Conservation (phyloP, 169 alveolate species). For the Plasmodium vivax region DNA sequence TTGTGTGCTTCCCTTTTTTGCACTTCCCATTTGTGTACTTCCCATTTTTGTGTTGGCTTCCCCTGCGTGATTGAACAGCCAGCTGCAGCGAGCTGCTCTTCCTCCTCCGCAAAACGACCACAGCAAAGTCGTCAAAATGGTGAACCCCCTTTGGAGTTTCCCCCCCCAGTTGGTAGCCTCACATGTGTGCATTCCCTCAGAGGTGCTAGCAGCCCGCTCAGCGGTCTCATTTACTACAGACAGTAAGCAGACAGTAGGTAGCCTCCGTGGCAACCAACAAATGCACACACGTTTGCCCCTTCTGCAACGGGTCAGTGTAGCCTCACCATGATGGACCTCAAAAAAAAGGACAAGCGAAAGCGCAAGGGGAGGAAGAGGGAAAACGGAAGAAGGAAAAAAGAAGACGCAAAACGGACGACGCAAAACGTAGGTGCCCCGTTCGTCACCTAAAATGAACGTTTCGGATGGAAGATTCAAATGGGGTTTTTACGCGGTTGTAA, state of each 20-base stretch:
- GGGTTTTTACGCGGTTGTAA: neutral
- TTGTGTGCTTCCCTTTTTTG: no score
- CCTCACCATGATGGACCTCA: neutral
- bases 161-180: neutral
- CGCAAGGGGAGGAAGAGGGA: neutral
- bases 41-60: neutral
- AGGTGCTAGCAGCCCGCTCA: neutral
- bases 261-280: neutral
- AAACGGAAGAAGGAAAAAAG: no score
- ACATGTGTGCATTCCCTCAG: neutral
- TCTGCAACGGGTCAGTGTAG: neutral
- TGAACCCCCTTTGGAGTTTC: neutral
- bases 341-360: neutral
- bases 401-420: no score
- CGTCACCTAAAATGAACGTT: neutral
- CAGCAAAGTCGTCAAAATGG: neutral
- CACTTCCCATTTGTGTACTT: neutral
- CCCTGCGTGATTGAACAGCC: neutral
- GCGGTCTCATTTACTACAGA: neutral
- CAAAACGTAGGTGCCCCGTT: neutral
- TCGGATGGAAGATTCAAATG: neutral
- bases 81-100: neutral
- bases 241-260: neutral
- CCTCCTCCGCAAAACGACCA: neutral
- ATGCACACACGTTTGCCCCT: neutral